Percentiles rank a stretch among this genome's conserved stretches.
Evolutionary conservation across 2,329 filamentous ascomycete genomes (phyloP).

Genomic region (Amauroascus verrucosus): DNA sequence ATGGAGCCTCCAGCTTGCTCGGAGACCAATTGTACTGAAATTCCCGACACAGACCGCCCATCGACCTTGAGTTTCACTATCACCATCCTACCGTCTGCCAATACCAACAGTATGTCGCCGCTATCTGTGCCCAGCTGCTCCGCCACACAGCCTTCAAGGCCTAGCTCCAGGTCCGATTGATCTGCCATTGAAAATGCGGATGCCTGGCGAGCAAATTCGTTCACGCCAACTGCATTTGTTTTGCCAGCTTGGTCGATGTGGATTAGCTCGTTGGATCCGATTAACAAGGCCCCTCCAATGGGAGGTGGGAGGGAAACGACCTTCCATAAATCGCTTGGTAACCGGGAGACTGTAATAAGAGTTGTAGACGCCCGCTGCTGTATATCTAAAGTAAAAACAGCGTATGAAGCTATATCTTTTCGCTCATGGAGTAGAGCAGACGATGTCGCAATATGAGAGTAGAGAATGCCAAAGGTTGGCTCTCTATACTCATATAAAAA

Average conservation of each 20-base stretch:
- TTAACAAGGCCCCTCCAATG: slow-evolving; percentile 74
- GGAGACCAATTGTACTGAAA: slow-evolving; percentile 59
- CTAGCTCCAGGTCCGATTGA: slow-evolving; percentile 68
- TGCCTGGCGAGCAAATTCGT: slow-evolving; percentile 71
- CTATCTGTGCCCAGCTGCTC: slow-evolving; percentile 65
- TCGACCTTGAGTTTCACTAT: slow-evolving; percentile 77
- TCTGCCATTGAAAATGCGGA: slow-evolving; percentile 79
- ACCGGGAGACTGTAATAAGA: slow-evolving; percentile 70
- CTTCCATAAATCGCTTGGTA: slow-evolving; percentile 78
- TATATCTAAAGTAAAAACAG: slow-evolving; percentile 88
- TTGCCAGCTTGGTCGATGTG: slow-evolving; percentile 95
- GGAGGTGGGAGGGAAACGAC: slow-evolving; percentile 75
- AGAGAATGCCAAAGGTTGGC: slow-evolving; percentile 90
- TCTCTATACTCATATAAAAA: slow-evolving; percentile 97
- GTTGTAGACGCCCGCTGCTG: slow-evolving; percentile 89
- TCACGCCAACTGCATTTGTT: slow-evolving; percentile 83
- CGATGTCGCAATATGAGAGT: slow-evolving; percentile 64
- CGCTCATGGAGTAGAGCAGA: slow-evolving; percentile 61
- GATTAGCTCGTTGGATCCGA: slow-evolving; percentile 83
- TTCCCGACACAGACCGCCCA: slow-evolving; percentile 78
- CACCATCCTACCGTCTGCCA: slow-evolving; percentile 63
- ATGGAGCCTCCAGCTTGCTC: slow-evolving; percentile 53
- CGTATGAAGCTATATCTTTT: slow-evolving; percentile 79
- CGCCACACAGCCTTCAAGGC: slow-evolving; percentile 69
- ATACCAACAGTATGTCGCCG: slow-evolving; percentile 74